Evolutionary conservation across 768 basidiomycete species (phyloP).

Genomic region (Cystofilobasidium bisporidii): DNA sequence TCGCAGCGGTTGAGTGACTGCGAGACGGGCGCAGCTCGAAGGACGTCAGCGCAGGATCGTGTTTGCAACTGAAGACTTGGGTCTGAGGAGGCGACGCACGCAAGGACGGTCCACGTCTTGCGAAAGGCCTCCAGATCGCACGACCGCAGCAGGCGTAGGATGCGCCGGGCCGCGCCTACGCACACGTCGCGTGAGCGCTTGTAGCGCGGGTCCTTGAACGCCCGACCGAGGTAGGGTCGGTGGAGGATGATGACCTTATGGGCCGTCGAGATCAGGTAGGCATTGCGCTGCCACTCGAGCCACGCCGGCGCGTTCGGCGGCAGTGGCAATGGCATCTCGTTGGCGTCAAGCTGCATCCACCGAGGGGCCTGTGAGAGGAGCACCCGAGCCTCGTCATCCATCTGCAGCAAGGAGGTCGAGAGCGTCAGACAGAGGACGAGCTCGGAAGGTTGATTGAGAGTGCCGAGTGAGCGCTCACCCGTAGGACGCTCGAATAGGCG

Average conservation of each 20-base stretch:
- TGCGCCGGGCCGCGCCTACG: not conserved
- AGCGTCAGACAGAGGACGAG: not conserved
- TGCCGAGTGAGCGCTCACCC: not conserved
- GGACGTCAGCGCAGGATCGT: no score
- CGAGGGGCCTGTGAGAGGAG: constrained; percentile 28
- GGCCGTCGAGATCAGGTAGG: constrained; percentile 24
- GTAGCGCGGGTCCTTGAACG: constrained; percentile 28
- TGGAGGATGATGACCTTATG: constrained; percentile 31
- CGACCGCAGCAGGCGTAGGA: not conserved
- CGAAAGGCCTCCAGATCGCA: constrained; percentile 16
- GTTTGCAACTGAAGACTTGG: no score
- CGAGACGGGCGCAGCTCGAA: not conserved
- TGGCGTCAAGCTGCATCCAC: constrained; percentile 27
- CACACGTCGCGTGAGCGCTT: constrained; percentile 18
- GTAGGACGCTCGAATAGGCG: not conserved
- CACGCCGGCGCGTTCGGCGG: constrained; percentile 25
- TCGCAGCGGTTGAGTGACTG: not conserved
- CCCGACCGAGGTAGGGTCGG: constrained; percentile 31
- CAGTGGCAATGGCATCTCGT: constrained; percentile 13
- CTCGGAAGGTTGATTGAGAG: not conserved
- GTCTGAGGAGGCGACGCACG: not conserved
- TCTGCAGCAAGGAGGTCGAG: not conserved
- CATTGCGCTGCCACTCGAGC: constrained; percentile 31
- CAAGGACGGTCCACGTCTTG: constrained; percentile 24
- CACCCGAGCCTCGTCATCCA: constrained; percentile 22